Evolutionary conservation across 2,329 filamentous ascomycete species (phyloP).

Genomic region (Penicillium sclerotiorum): DNA sequence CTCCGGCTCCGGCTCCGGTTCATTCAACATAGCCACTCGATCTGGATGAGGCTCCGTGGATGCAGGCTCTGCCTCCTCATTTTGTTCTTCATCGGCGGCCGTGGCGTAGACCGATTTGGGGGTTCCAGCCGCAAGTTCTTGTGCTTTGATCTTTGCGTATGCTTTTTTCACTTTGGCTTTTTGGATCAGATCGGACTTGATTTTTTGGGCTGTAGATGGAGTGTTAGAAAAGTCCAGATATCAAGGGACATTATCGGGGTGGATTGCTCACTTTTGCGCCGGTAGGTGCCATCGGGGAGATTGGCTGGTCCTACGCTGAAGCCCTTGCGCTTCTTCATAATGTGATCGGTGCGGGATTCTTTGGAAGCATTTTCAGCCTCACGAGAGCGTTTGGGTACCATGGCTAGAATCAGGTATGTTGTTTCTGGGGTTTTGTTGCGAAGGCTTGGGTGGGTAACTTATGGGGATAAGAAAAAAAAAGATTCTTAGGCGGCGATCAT

Average conservation of each 20-base stretch:
- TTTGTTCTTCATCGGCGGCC: conserved; percentile 31
- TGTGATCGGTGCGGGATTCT: conserved; percentile 33
- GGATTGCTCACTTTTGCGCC: conserved; percentile 66
- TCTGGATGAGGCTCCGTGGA: conserved; percentile 63
- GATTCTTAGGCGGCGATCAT: too few species aligned
- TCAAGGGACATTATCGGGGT: background rate
- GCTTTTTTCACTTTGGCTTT: conserved; percentile 93
- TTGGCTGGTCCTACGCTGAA: conserved; percentile 89
- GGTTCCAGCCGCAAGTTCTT: conserved; percentile 46
- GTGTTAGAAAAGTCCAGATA: background rate
- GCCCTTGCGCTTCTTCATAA: conserved; percentile 64
- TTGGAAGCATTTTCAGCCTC: conserved; percentile 44
- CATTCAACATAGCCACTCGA: conserved; percentile 61
- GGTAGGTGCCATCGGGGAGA: conserved; percentile 85
- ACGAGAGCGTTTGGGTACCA: conserved; percentile 63
- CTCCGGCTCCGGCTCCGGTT: conserved; percentile 31
- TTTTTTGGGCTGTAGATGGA: conserved; percentile 69
- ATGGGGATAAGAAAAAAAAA: background rate
- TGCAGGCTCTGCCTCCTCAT: conserved; percentile 31
- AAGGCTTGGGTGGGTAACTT: conserved; percentile 2
- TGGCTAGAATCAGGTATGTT: conserved; percentile 33
- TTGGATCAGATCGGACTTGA: conserved; percentile 85
- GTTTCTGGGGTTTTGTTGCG: conserved; percentile 5
- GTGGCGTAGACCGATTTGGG: conserved; percentile 38
- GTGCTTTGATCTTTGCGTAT: conserved; percentile 82